A percentile compares a stretch with the other conserved stretches of the same genome.
phyloP scores from a whole-genome alignment of 768 basidiomycete genomes.

The Boletus subcaerulescens region DNA sequence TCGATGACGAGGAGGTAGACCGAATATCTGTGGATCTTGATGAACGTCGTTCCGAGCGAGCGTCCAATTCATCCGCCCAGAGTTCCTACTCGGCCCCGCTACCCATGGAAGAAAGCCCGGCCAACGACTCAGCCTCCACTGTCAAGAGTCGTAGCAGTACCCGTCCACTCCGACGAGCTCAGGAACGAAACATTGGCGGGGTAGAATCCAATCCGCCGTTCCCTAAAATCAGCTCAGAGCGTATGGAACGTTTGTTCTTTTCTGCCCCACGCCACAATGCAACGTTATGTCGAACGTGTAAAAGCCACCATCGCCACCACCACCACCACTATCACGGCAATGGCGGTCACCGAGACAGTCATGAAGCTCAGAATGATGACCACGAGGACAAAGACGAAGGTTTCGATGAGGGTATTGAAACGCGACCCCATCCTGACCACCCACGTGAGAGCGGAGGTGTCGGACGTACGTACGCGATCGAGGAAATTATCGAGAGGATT shows the following conservation, averaged over 20 bases:
- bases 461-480: constrained; percentile 13
- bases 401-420: constrained; percentile 12
- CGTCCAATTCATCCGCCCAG: constrained; percentile 27
- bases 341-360: constrained; percentile 36
- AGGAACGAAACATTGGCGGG: constrained; percentile 21
- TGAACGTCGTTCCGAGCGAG: constrained; percentile 57
- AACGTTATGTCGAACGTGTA: constrained; percentile 62
- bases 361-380: not conserved
- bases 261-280: constrained; percentile 73
- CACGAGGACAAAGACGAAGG: constrained; percentile 14
- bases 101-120: not conserved
- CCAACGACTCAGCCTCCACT: not conserved
- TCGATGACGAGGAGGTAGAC: constrained; percentile 57
- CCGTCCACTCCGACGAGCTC: not conserved
- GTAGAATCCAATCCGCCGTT: constrained; percentile 50
- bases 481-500: constrained; percentile 27
- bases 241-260: constrained; percentile 79
- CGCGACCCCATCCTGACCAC: not conserved
- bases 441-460: not conserved
- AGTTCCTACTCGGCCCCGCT: constrained; percentile 10
- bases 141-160: not conserved
- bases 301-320: constrained; percentile 44
- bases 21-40: constrained; percentile 66
- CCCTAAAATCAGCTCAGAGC: constrained; percentile 78
- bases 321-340: constrained; percentile 45